phyloP scores from a whole-genome alignment of 768 basidiomycete species.

The Peribolospora kevripleyi region DNA sequence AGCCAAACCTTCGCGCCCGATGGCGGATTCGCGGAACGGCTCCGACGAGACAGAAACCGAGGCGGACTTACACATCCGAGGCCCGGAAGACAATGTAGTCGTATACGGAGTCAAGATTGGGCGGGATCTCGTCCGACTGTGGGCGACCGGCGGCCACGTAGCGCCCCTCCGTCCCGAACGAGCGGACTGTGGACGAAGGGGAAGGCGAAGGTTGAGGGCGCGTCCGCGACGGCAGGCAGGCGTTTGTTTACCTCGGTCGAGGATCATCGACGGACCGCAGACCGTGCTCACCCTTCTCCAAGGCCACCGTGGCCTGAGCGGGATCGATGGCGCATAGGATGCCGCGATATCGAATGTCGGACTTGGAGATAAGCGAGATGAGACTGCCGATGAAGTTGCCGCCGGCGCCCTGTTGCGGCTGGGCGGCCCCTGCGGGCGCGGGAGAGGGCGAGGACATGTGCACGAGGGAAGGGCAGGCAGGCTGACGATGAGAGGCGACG shows the following conservation, averaged over 20 bases:
- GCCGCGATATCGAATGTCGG: conserved; percentile 10
- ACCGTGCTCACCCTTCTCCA: conserved; percentile 9
- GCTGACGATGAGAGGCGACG: too few species aligned
- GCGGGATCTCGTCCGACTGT: conserved; percentile 8
- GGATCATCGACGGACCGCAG: too few species aligned
- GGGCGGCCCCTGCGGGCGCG: too few species aligned
- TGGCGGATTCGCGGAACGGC: too few species aligned
- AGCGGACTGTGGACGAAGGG: conserved; percentile 6
- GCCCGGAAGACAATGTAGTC: conserved; percentile 16
- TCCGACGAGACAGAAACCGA: too few species aligned
- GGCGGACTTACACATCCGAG: conserved; percentile 10
- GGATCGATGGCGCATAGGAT: conserved; percentile 12
- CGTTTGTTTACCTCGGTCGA: too few species aligned
- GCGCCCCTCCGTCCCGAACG: conserved; percentile 14
- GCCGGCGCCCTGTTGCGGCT: conserved; percentile 2
- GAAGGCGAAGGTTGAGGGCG: neutral
- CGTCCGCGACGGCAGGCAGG: too few species aligned
- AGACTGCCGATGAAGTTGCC: conserved; percentile 5
- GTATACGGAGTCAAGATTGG: neutral
- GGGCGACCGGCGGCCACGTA: conserved; percentile 6
- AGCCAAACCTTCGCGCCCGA: too few species aligned
- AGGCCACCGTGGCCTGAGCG: conserved; percentile 12
- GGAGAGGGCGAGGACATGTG: too few species aligned
- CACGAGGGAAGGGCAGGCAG: too few species aligned
- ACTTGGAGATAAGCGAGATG: conserved; percentile 7